Base-by-base conservation (phyloP, 2,329 filamentous ascomycete species). In the Fonsecaea nubica region DNA sequence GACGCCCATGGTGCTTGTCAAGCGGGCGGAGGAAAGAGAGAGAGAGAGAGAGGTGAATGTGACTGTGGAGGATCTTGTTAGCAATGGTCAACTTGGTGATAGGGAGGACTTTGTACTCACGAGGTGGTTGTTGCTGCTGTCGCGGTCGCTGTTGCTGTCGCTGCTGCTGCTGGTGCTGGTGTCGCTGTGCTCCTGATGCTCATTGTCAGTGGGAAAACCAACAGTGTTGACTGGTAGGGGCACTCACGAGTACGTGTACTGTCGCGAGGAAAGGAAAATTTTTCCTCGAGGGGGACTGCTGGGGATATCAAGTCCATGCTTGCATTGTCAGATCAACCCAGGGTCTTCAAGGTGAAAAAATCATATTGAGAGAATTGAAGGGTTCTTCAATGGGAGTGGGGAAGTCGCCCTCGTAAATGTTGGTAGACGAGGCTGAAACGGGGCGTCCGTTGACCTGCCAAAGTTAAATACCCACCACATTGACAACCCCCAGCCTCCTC, bases 1-100 rank as follows among this genome's bases (percentile, higher is more conserved):
- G 38, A 21, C 8, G 40, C 57, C 57, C 57, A 59, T 59, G 30
- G 40, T 50, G 38, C 30, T 18, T 59, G 57, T 59, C 57, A 9
- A 18, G 21, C 10, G 40, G 25, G 48, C 33, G 13, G 25, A 25
- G 25, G 1, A 3, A 3, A 48, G 33, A 25, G 12, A 9, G 21
- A 35, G 53, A 50, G 30, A 40, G 33, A 9, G 30, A 32, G 13
- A 7, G 9, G 58, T 54, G 35, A 30, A 12, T 15, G 53, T 57
- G 60, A 9, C 30, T 45, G 36, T 62, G 7, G n/a, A 35, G 52
- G 60, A 45, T 45, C 15, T 50, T 50, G 7, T 50, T 25, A 50
- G 45, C 45, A 50, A 50, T 25, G 15, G n/a, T 50, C 45, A 25
- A 21, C 18, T 50, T 30, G 18, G 4, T 25, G 5, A 9, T 12